Conservation (phyloP, 352 stramenopile genomes). For the Pythium sukuiense region DNA sequence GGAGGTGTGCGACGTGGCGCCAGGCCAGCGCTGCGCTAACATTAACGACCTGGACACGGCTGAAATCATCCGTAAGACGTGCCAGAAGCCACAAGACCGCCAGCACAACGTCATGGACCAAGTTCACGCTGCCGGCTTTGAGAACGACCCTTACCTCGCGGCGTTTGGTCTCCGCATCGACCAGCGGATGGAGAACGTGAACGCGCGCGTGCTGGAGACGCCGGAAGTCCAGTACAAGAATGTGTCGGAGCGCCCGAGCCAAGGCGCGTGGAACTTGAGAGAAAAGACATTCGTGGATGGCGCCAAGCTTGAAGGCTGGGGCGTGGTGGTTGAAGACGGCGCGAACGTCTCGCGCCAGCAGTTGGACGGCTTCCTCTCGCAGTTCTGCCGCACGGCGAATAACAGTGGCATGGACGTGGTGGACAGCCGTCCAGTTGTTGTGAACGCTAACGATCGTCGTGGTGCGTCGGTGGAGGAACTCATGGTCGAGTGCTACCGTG, state of each 20-base stretch:
- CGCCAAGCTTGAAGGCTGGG: conserved; percentile 52
- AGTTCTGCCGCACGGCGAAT: conserved; percentile 35
- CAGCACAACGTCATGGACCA: conserved; percentile 62
- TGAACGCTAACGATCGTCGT: conserved; percentile 42
- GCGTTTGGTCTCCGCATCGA: conserved; percentile 68
- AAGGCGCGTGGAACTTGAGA: conserved; percentile 75
- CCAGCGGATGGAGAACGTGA: conserved; percentile 44
- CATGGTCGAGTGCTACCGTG: conserved; percentile 56
- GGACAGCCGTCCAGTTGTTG: conserved; percentile 38
- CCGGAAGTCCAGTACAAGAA: conserved; percentile 67
- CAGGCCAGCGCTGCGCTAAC: conserved; percentile 67
- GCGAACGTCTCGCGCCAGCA: conserved; percentile 5
- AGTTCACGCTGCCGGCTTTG: conserved; percentile 60
- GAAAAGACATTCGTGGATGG: conserved; percentile 69
- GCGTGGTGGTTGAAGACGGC: conserved; percentile 40
- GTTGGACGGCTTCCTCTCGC: conserved; percentile 45
- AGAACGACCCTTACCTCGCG: conserved; percentile 63
- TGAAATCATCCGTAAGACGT: conserved; percentile 80
- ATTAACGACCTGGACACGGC: conserved; percentile 81
- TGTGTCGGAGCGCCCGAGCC: conserved; percentile 55
- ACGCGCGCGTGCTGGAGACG: conserved; percentile 51
- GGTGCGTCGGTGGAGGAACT: conserved; percentile 51
- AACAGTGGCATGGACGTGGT: conserved; percentile 44
- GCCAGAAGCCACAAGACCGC: conserved; percentile 45
- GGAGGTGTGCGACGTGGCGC: conserved; percentile 76